These are phyloP conservation scores for Clavispora asparagi DNA, from an alignment of 805 yeast genomes.

Conservation along the genomic window DNA sequence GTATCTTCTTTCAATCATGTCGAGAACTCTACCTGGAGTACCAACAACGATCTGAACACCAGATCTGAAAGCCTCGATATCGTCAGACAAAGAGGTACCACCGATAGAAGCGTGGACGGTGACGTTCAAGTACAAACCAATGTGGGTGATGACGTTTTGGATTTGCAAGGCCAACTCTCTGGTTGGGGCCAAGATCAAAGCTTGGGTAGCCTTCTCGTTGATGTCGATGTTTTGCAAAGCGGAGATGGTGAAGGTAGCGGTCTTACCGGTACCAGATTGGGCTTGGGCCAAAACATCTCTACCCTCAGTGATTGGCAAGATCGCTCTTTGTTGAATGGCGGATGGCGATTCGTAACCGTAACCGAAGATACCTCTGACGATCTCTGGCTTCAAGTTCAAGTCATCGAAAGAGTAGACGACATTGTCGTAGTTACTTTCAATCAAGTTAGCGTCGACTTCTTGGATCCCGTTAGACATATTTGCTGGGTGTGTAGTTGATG, in stretches of 20 bases:
- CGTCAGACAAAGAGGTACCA: conserved; percentile 88
- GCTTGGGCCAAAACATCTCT: conserved; percentile 77
- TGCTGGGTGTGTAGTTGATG: conserved; percentile 5
- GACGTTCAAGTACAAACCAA: conserved; percentile 87
- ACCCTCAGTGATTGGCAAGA: conserved; percentile 71
- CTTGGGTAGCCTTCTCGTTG: conserved; percentile 73
- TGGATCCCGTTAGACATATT: conserved; percentile 64
- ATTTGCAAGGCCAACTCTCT: conserved; percentile 97
- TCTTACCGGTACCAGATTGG: conserved; percentile 87
- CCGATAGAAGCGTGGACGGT: conserved; percentile 97
- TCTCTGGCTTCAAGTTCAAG: conserved; percentile 65
- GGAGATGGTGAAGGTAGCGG: conserved; percentile 81
- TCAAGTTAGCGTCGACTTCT: conserved; percentile 76
- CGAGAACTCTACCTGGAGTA: conserved; percentile 97
- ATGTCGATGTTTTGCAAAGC: conserved; percentile 73
- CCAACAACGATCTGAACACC: conserved; percentile 95
- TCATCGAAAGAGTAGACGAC: conserved; percentile 69
- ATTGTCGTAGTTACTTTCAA: conserved; percentile 95
- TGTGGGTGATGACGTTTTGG: conserved; percentile 84
- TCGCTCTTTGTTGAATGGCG: conserved; percentile 79
- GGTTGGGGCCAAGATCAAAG: conserved; percentile 92
- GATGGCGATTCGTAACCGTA: conserved; percentile 81
- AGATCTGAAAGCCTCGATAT: conserved; percentile 72
- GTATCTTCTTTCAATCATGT: conserved; percentile 88
- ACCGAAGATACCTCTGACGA: conserved; percentile 70